Evolutionary conservation across 495 filamentous ascomycete genomes (phyloP), one percentile per base, ranked within the genome.

Genomic region (Aspergillus egyptiacus): DNA sequence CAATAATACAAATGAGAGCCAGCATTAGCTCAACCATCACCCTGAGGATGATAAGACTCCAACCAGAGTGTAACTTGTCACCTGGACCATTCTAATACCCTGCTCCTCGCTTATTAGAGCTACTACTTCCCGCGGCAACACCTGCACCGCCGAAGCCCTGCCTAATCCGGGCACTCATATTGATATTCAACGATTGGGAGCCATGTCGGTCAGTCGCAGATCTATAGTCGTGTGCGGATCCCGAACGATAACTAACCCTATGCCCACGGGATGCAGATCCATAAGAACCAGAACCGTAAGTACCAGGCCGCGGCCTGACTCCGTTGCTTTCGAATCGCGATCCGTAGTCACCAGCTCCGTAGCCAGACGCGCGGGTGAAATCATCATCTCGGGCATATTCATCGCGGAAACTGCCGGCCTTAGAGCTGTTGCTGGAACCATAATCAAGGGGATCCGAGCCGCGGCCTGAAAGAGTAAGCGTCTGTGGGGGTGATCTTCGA

Each of bases 401-500:
- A n/a, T 27, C 25, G 25, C 25, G 10, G 10, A 27, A 27, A 10
- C 32, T 27, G 27, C 34, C 40, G 31, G 37, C 71, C 57, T 76
- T 70, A 34, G 33, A 31, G 25, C 37, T 34, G 30, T 28, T 34
- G 2, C 46, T 27, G 25, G 33, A 27, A 1, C 25, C 31, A 27
- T 32, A 48, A 3, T 69, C 64, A 18, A 51, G 45, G 57, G 78
- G 68, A 18, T 67, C 62, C 37, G 72, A 64, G 25, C 68, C 75
- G 47, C 69, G 63, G 18, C 27, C 56, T 58, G 22, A 17, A 27
- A 13, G 22, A 37, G 20, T 49, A 18, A 50, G 30, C 22, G 5
- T 5, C 17, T 15, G 8, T 46, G 4, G 15, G 10, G 24, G 18
- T 15, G 14, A 34, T 11, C 13, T n/a, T n/a, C 5, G 25, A 15